A percentile compares a stretch with the other conserved stretches of the same genome.
Evolutionary conservation across 805 yeast genomes (phyloP).

Genomic region (Scheffersomyces lignosus): DNA sequence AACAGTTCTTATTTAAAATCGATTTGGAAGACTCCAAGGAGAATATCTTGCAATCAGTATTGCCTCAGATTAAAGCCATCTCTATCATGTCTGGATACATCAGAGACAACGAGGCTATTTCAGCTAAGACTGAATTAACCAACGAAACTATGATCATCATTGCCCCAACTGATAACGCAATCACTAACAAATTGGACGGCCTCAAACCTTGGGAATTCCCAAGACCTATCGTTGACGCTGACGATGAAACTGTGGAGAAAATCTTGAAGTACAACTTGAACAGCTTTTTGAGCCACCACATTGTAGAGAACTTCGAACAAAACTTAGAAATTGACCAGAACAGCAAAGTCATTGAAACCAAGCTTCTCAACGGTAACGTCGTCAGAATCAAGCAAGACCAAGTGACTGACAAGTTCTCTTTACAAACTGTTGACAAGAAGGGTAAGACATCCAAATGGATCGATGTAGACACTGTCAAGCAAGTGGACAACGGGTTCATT

Average conservation of each 20-base stretch:
- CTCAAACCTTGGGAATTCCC: constrained; percentile 90
- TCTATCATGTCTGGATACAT: constrained; percentile 68
- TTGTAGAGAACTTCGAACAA: constrained; percentile 36
- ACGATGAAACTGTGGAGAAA: constrained; percentile 47
- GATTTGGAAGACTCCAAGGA: constrained; percentile 12
- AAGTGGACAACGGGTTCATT: constrained; percentile 40
- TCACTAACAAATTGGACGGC: constrained; percentile 37
- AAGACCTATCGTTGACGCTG: constrained; percentile 35
- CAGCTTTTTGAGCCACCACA: constrained; percentile 63
- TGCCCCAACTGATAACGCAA: constrained; percentile 70
- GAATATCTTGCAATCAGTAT: constrained; percentile 32
- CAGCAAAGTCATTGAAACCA: constrained; percentile 14
- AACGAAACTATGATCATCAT: constrained; percentile 53
- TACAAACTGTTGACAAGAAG: constrained; percentile 9
- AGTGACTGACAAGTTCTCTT: constrained; percentile 14
- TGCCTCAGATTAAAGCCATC: constrained; percentile 40
- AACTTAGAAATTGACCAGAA: constrained; percentile 15
- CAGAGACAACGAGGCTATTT: constrained; percentile 58
- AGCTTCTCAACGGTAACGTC: constrained; percentile 20
- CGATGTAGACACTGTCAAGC: constrained; percentile 24
- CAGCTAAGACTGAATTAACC: constrained; percentile 46
- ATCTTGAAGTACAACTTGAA: constrained; percentile 52
- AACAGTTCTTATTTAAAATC: constrained; percentile 14
- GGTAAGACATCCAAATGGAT: constrained; percentile 15
- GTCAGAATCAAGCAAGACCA: constrained; percentile 20